Percentiles rank a stretch among this genome's conserved stretches.
Evolutionary conservation across 805 yeast genomes (phyloP).

Genomic region (Cyberlindnera saturnus): DNA sequence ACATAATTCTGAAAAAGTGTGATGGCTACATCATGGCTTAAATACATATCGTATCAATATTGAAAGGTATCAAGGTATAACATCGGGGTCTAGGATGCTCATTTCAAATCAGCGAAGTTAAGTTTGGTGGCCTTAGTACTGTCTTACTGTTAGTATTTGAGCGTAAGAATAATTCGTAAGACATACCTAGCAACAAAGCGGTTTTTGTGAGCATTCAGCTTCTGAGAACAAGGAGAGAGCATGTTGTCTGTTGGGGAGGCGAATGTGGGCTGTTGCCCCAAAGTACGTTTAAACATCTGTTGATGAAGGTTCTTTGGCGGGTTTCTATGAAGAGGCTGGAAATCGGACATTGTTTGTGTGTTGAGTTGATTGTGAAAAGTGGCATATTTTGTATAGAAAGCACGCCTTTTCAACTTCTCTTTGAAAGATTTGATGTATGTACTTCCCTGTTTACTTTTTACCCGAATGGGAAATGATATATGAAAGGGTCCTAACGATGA

Average conservation of each 20-base stretch:
- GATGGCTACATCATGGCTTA: too few relatives aligned
- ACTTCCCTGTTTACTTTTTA: conserved; percentile 11
- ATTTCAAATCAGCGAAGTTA: conserved; percentile 12
- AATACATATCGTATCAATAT: conserved; percentile 3
- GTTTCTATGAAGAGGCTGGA: conserved; percentile 17
- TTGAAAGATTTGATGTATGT: too few relatives aligned
- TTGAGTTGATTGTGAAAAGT: neutral
- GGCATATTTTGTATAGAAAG: too few relatives aligned
- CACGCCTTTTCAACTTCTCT: too few relatives aligned
- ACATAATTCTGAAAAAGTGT: neutral
- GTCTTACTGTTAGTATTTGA: conserved; percentile 6
- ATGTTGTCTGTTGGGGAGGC: conserved; percentile 53
- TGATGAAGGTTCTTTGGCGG: conserved; percentile 15
- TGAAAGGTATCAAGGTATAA: too few relatives aligned
- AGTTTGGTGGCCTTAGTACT: conserved; percentile 22
- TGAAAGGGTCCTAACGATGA: too few relatives aligned
- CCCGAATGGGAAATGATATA: conserved; percentile 10
- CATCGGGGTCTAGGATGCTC: neutral
- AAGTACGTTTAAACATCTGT: conserved; percentile 16
- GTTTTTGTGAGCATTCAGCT: conserved; percentile 43
- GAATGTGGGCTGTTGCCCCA: conserved; percentile 2
- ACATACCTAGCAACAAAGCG: conserved; percentile 33
- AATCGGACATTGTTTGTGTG: conserved; percentile 18
- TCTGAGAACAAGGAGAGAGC: conserved; percentile 54
- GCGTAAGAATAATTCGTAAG: neutral